Conservation (phyloP, 352 stramenopile species). For the Peronospora destructor region DNA sequence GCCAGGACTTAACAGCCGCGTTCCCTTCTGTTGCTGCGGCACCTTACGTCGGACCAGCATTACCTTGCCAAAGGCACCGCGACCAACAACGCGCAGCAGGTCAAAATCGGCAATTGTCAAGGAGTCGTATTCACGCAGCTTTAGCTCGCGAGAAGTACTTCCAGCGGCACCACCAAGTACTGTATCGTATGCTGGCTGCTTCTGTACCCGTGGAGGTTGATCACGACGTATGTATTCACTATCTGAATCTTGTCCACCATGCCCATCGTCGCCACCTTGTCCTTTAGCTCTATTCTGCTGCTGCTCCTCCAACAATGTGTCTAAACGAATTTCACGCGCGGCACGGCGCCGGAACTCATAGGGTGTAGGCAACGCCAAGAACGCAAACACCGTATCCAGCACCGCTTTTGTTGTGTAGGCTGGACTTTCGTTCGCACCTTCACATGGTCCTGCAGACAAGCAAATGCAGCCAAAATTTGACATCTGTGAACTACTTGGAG, state of each 20-base stretch:
- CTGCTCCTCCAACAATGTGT: constrained; percentile 38
- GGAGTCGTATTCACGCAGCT: constrained; percentile 42
- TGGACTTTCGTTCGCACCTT: constrained; percentile 42
- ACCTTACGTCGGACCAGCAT: constrained; percentile 77
- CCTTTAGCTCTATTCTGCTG: constrained; percentile 12
- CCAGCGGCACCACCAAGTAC: constrained; percentile 20
- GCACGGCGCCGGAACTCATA: constrained; percentile 74
- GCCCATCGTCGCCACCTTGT: neutral
- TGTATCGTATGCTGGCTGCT: constrained; percentile 22
- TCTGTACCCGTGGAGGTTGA: constrained; percentile 9
- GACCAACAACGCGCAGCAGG: constrained; percentile 94
- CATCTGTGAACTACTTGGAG: constrained; percentile 30
- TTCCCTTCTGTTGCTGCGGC: constrained; percentile 26
- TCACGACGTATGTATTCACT: constrained; percentile 10
- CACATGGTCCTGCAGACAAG: constrained; percentile 63
- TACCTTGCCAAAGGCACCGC: constrained; percentile 95
- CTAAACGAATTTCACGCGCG: constrained; percentile 40
- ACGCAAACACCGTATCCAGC: constrained; percentile 77
- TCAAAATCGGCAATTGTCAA: constrained; percentile 93
- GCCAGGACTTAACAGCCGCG: constrained; percentile 29
- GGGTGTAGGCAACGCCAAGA: constrained; percentile 61
- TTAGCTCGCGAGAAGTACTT: constrained; percentile 17
- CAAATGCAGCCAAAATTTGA: constrained; percentile 65
- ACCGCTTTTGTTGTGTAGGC: constrained; percentile 67
- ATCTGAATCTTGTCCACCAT: constrained; percentile 2